phyloP scores from a whole-genome alignment of 2,329 filamentous ascomycete species.

The Talaromyces sp. region DNA sequence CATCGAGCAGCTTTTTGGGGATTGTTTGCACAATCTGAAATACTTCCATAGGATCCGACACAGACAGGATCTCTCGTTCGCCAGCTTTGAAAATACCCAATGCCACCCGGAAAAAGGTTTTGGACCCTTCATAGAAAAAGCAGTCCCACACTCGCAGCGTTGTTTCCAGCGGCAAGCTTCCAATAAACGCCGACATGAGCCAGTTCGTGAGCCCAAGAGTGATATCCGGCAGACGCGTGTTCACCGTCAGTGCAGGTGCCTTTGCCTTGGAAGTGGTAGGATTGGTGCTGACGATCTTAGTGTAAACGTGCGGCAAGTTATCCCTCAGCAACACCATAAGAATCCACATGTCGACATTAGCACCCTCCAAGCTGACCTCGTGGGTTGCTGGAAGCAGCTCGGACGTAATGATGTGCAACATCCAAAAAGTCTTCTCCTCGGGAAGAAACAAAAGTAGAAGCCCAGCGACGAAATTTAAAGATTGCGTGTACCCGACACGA shows the following conservation, averaged over 20 bases:
- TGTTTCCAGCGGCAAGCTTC: slow-evolving; percentile 84
- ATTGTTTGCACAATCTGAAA: slow-evolving; percentile 90
- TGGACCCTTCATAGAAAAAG: slow-evolving; percentile 92
- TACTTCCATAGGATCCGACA: slow-evolving; percentile 87
- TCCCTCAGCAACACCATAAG: slow-evolving; percentile 84
- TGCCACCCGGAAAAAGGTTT: slow-evolving; percentile 87
- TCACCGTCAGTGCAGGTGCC: slow-evolving; percentile 37
- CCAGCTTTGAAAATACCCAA: slow-evolving; percentile 87
- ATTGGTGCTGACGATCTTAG: slow-evolving; percentile 74
- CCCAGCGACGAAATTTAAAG: slow-evolving; percentile 89
- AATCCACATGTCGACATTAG: slow-evolving; percentile 89
- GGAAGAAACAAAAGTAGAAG: slow-evolving; percentile 84
- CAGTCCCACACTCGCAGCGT: slow-evolving; percentile 92
- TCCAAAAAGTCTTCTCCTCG: slow-evolving; percentile 88
- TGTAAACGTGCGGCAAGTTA: slow-evolving; percentile 76
- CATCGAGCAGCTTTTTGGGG: slow-evolving; percentile 74
- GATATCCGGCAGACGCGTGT: slow-evolving; percentile 71
- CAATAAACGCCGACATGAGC: slow-evolving; percentile 98
- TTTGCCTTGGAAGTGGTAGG: slow-evolving; percentile 31
- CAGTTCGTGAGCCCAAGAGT: slow-evolving; percentile 90
- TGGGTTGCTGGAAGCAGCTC: slow-evolving; percentile 88
- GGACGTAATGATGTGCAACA: slow-evolving; percentile 86
- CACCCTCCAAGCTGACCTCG: slow-evolving; percentile 81
- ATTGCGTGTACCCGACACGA: slow-evolving; percentile 90
- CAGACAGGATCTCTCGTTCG: slow-evolving; percentile 71